phyloP scores from a whole-genome alignment of 306 rosid species.

The Sicyos edulis region DNA sequence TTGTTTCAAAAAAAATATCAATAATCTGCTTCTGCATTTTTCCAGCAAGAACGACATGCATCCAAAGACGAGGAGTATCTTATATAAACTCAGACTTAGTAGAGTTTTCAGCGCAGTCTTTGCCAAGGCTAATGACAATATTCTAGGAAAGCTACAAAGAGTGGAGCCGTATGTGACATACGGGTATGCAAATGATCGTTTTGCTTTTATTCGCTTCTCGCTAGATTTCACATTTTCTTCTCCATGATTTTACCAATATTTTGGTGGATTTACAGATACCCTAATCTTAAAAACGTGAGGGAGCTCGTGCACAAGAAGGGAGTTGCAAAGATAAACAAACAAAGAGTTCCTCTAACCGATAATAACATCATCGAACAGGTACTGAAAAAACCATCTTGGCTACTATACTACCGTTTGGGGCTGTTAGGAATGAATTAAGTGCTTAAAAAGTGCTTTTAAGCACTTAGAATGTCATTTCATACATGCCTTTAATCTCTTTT shows the following conservation, averaged over 20 bases:
- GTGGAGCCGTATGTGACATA: constrained; percentile 88
- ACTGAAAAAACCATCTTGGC: constrained; percentile 13
- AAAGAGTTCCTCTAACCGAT: constrained; percentile 82
- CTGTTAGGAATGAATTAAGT: not conserved
- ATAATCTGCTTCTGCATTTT: not conserved
- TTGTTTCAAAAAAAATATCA: too few relatives aligned
- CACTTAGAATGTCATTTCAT: too few relatives aligned
- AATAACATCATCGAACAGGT: constrained; percentile 81
- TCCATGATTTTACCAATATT: not conserved
- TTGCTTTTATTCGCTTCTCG: constrained; percentile 6
- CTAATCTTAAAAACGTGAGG: constrained; percentile 66
- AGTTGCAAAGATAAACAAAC: constrained; percentile 41
- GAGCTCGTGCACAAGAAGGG: constrained; percentile 81
- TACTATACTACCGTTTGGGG: not conserved
- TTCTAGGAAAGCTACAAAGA: constrained; percentile 52
- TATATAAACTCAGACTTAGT: constrained; percentile 53
- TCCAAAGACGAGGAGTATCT: constrained; percentile 49
- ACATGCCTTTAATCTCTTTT: not conserved
- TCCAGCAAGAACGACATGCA: constrained; percentile 86
- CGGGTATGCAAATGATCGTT: constrained; percentile 43
- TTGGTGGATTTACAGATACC: constrained; percentile 44
- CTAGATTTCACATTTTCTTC: not conserved
- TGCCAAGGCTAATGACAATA: constrained; percentile 48
- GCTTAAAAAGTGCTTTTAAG: not conserved
- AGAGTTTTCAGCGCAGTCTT: constrained; percentile 60